These are phyloP conservation scores for Sphagnum magellanicum DNA, from an alignment of 228 moss, liverwort and hornwort species.

Conservation along the genomic window DNA sequence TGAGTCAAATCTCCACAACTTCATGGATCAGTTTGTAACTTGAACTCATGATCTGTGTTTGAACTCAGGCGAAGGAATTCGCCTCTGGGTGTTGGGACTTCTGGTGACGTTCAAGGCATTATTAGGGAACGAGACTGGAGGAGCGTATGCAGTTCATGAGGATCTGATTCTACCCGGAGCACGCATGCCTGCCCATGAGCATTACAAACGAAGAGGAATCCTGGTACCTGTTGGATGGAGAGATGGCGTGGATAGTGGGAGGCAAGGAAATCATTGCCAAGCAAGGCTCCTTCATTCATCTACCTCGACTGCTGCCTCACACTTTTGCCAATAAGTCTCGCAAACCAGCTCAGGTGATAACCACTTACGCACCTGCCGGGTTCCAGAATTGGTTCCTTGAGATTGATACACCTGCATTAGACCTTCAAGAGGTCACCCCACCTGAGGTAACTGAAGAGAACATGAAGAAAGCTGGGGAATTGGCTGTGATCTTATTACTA, in stretches of 20 bases:
- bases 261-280: slow-evolving; percentile 5
- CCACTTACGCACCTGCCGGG: slow-evolving; percentile 10
- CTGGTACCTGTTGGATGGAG: slow-evolving; percentile 20
- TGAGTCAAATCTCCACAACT: too few relatives aligned
- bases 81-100: slow-evolving; percentile 14
- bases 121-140: slow-evolving; percentile 7
- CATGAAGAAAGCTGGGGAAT: background rate
- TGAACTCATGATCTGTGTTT: too few relatives aligned
- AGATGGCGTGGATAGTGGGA: slow-evolving; percentile 7
- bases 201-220: slow-evolving; percentile 15
- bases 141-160: slow-evolving; percentile 13
- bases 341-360: slow-evolving; percentile 12
- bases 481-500: background rate
- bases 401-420: slow-evolving; percentile 3
- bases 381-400: slow-evolving; percentile 17
- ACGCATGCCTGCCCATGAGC: slow-evolving; percentile 5
- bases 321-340: slow-evolving; percentile 10
- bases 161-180: slow-evolving; percentile 8
- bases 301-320: slow-evolving; percentile 13
- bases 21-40: too few relatives aligned
- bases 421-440: background rate
- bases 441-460: background rate
- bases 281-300: slow-evolving; percentile 17
- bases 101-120: slow-evolving; percentile 10
- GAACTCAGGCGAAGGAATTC: slow-evolving; percentile 11